These are phyloP conservation scores for Canariomyces notabilis DNA, from an alignment of 2,329 filamentous ascomycete species.

Conservation along the genomic window DNA sequence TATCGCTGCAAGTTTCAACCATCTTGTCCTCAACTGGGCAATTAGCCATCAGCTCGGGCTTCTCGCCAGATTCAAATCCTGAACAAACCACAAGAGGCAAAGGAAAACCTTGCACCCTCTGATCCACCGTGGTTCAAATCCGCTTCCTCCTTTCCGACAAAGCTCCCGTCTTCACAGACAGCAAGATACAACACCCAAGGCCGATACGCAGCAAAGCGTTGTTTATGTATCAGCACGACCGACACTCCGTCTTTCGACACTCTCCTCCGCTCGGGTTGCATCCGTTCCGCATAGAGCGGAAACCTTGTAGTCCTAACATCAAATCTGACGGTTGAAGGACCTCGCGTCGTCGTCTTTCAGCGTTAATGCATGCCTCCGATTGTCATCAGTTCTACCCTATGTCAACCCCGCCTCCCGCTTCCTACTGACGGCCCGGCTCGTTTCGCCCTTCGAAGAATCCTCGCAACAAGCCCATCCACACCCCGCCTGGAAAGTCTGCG, in stretches of 20 bases:
- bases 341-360: slow-evolving; percentile 33
- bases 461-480: slow-evolving; percentile 35
- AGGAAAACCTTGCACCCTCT: slow-evolving; percentile 11
- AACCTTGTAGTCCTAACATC: slow-evolving; percentile 84
- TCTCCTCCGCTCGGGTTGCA: slow-evolving; percentile 92
- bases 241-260: slow-evolving; percentile 87
- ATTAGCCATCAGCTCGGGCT: slow-evolving; percentile 6
- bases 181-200: slow-evolving; percentile 22
- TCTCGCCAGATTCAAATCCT: slow-evolving; percentile 12
- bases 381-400: slow-evolving; percentile 50
- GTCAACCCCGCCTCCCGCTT: slow-evolving; percentile 49
- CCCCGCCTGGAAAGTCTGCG: slow-evolving; percentile 28
- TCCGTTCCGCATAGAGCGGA: slow-evolving; percentile 92
- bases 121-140: slow-evolving; percentile 13
- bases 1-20: background rate
- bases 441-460: slow-evolving; percentile 29
- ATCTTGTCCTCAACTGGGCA: slow-evolving; percentile 7
- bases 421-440: slow-evolving; percentile 50
- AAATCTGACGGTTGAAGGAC: slow-evolving; percentile 83
- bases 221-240: slow-evolving; percentile 99
- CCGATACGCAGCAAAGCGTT: slow-evolving; percentile 42
- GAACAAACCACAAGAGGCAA: slow-evolving; percentile 11
- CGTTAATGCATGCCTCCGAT: slow-evolving; percentile 56
- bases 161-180: slow-evolving; percentile 12
- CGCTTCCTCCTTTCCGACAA: slow-evolving; percentile 4